Evolutionary conservation across 140 eudicot species (phyloP).

Genomic region (Anethum foeniculum): DNA sequence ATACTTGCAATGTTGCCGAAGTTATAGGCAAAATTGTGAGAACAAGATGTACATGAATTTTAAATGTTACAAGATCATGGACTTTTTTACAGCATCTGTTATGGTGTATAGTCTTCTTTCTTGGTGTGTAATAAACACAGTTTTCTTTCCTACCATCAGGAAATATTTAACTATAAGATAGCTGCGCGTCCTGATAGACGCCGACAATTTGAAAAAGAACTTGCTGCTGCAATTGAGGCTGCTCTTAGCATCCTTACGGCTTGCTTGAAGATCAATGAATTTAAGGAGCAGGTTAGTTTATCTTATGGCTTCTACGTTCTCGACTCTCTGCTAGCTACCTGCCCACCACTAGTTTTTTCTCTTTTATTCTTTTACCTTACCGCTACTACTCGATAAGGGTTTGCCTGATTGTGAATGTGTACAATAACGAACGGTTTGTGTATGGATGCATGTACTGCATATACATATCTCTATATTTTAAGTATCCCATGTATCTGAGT

Average conservation of each 20-base stretch:
- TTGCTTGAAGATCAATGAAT: conserved; percentile 71
- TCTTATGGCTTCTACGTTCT: not conserved
- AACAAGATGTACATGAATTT: not conserved
- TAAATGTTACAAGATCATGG: not conserved
- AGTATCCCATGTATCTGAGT: not conserved
- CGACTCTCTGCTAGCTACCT: not conserved
- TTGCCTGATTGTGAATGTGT: not conserved
- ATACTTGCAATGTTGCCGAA: not conserved
- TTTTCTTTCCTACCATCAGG: conserved; percentile 39
- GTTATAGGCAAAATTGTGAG: not conserved
- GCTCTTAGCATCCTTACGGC: conserved; percentile 83
- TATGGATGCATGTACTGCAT: not conserved
- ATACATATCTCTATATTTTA: not conserved
- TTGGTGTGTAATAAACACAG: conserved; percentile 8
- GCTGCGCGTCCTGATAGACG: conserved; percentile 98
- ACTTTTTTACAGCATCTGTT: not conserved
- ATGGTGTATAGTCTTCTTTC: not conserved
- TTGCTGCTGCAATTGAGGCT: conserved; percentile 73
- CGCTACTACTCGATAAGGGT: not conserved
- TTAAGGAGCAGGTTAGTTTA: conserved; percentile 71
- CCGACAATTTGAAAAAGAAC: conserved; percentile 91
- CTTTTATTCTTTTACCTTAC: not conserved
- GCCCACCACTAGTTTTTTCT: not conserved
- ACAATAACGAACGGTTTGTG: not conserved
- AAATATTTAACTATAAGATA: conserved; percentile 84